A percentile compares a stretch with the other conserved stretches of the same genome.
phyloP scores from a whole-genome alignment of 2,329 filamentous ascomycete species.

The Curvularia eragrostidis region DNA sequence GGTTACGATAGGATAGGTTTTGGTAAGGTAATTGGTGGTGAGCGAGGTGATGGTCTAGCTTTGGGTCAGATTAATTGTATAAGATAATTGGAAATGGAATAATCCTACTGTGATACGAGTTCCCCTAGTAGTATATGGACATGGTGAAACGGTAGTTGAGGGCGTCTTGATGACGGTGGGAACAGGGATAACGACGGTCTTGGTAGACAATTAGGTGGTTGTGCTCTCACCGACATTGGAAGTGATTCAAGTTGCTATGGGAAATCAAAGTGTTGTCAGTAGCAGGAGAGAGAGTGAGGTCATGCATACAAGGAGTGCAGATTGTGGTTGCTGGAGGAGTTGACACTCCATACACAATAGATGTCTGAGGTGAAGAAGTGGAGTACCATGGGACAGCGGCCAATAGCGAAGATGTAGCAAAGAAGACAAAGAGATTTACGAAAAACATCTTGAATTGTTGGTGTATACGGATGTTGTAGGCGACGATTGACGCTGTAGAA shows the following conservation, averaged over 20 bases:
- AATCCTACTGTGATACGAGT: constrained; percentile 2
- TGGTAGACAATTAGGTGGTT: constrained; percentile 26
- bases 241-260: constrained; percentile 23
- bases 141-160: constrained; percentile 16
- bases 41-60: constrained; percentile 11
- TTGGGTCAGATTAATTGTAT: background rate
- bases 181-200: constrained; percentile 25
- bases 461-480: background rate
- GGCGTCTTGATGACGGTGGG: constrained; percentile 20
- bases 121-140: constrained; percentile 23
- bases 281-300: too few relatives aligned
- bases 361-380: background rate
- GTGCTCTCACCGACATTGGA: constrained; percentile 14
- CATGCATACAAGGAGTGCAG: constrained; percentile 20
- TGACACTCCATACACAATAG: background rate
- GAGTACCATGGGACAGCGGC: constrained; percentile 11
- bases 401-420: constrained; percentile 25
- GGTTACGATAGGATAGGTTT: constrained; percentile 25
- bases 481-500: background rate
- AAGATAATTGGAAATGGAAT: background rate
- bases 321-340: constrained; percentile 13
- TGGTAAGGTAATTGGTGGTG: constrained; percentile 17
- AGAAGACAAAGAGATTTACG: constrained; percentile 22
- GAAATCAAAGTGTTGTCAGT: background rate
- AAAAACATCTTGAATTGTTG: constrained; percentile 29